phyloP scores from a whole-genome alignment of 257 asterid genomes.

The Salvia hispanica region DNA sequence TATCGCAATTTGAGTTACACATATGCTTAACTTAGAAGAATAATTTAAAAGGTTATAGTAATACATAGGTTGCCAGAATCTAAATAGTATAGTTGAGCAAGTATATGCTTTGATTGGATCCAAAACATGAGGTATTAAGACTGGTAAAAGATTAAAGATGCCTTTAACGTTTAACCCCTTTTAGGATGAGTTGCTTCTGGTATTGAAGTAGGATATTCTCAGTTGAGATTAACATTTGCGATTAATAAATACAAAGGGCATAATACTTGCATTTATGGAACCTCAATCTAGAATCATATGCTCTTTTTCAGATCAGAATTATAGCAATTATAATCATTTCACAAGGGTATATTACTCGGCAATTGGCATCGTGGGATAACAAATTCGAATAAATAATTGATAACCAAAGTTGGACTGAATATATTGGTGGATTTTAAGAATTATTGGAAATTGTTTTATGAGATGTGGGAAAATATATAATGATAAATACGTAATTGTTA shows the following conservation, averaged over 20 bases:
- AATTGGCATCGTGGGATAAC: no score
- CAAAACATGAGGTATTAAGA: slow-evolving; percentile 26
- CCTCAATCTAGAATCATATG: slow-evolving; percentile 54
- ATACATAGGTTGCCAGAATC: not conserved
- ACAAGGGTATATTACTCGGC: no score
- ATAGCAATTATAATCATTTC: not conserved
- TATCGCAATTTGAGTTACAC: no score
- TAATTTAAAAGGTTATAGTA: not conserved
- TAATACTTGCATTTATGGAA: slow-evolving; percentile 30
- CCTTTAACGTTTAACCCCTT: slow-evolving; percentile 28
- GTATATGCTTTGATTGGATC: slow-evolving; percentile 36
- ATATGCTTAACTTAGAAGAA: not conserved
- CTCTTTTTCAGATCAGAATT: slow-evolving; percentile 36
- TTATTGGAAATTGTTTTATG: not conserved
- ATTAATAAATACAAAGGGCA: slow-evolving; percentile 27
- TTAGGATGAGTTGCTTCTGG: slow-evolving; percentile 20
- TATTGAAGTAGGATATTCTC: slow-evolving; percentile 33
- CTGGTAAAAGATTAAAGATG: slow-evolving; percentile 30
- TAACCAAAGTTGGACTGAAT: no score
- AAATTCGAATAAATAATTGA: no score
- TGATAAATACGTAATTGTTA: no score
- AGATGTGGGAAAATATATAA: not conserved
- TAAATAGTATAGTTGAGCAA: slow-evolving; percentile 7
- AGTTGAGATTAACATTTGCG: slow-evolving; percentile 20
- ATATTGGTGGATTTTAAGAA: no score